Conservation (phyloP, 169 alveolate species). For the Babesia ovis region DNA sequence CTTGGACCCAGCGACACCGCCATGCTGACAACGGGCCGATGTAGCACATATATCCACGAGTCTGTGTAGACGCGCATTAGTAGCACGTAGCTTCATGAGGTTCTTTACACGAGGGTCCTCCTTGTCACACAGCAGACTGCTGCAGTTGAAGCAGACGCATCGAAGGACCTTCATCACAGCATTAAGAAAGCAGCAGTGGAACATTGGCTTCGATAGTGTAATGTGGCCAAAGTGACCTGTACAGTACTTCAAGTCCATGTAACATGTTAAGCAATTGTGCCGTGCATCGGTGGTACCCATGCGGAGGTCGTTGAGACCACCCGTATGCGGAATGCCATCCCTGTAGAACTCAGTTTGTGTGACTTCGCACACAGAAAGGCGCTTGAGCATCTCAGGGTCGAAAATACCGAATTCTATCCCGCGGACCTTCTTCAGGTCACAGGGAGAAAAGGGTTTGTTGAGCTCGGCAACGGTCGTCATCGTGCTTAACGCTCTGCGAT, state of each 20-base stretch:
- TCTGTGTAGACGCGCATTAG: slow-evolving; percentile 62
- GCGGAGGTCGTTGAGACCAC: slow-evolving; percentile 92
- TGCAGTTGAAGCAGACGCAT: slow-evolving; percentile 95
- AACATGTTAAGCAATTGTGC: slow-evolving; percentile 92
- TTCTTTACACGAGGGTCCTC: slow-evolving; percentile 80
- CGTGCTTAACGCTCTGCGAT: slow-evolving; percentile 25
- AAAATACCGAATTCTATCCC: slow-evolving; percentile 84
- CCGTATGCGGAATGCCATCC: slow-evolving; percentile 88
- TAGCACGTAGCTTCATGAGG: slow-evolving; percentile 66
- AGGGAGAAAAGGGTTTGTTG: slow-evolving; percentile 82
- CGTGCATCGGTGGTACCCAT: slow-evolving; percentile 97
- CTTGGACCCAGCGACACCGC: slow-evolving; percentile 66
- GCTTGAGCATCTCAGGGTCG: slow-evolving; percentile 82
- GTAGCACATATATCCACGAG: slow-evolving; percentile 69
- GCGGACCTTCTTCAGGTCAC: slow-evolving; percentile 83
- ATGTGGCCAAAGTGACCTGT: slow-evolving; percentile 99
- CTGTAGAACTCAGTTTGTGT: slow-evolving; percentile 87
- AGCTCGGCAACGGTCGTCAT: slow-evolving; percentile 77
- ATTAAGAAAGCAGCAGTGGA: slow-evolving; percentile 91
- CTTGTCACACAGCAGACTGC: slow-evolving; percentile 86
- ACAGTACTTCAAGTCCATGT: slow-evolving; percentile 92
- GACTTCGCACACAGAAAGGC: slow-evolving; percentile 88
- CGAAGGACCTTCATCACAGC: slow-evolving; percentile 91
- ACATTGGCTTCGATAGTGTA: slow-evolving; percentile 93
- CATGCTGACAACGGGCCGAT: slow-evolving; percentile 68